These are phyloP conservation scores for Neobulgaria alba DNA, from an alignment of 2,329 filamentous ascomycete genomes.

Conservation along the genomic window DNA sequence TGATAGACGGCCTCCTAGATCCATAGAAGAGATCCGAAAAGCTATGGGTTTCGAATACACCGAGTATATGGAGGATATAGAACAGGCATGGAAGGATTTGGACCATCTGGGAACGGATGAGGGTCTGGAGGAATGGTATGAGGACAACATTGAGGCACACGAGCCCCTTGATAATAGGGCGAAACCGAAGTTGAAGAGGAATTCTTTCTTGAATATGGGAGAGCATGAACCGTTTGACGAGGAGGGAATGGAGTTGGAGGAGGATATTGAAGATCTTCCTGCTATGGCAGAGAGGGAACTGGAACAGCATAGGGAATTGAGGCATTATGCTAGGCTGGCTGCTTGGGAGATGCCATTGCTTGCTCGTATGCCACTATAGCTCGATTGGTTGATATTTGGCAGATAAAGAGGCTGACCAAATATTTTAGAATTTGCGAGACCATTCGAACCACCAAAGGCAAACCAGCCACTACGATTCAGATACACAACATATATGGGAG, in stretches of 20 bases:
- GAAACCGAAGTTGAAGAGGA: conserved; percentile 5
- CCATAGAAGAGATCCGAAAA: too few relatives aligned
- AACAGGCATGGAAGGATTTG: too few relatives aligned
- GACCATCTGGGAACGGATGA: too few relatives aligned
- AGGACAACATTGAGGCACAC: too few relatives aligned
- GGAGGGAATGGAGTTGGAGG: conserved; percentile 36
- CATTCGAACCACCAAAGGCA: conserved; percentile 62
- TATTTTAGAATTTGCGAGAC: conserved; percentile 65
- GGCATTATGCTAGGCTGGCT: conserved; percentile 78
- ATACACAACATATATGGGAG: conserved; percentile 94
- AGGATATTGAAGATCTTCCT: conserved; percentile 76
- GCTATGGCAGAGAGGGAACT: conserved; percentile 77
- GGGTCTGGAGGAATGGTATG: too few relatives aligned
- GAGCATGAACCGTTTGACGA: conserved; percentile 25
- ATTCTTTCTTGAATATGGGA: conserved; percentile 28
- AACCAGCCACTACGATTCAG: conserved; percentile 79
- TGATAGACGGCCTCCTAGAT: too few relatives aligned
- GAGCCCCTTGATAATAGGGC: background rate
- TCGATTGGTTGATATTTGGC: background rate
- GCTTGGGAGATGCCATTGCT: conserved; percentile 96
- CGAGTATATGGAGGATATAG: too few relatives aligned
- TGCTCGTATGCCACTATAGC: conserved; percentile 53
- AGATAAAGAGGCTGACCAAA: conserved; percentile 11
- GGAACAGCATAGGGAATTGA: conserved; percentile 77
- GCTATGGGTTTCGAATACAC: too few relatives aligned